These are phyloP conservation scores for Cadophora gregata DNA, from an alignment of 2,329 filamentous ascomycete species.

Conservation along the genomic window DNA sequence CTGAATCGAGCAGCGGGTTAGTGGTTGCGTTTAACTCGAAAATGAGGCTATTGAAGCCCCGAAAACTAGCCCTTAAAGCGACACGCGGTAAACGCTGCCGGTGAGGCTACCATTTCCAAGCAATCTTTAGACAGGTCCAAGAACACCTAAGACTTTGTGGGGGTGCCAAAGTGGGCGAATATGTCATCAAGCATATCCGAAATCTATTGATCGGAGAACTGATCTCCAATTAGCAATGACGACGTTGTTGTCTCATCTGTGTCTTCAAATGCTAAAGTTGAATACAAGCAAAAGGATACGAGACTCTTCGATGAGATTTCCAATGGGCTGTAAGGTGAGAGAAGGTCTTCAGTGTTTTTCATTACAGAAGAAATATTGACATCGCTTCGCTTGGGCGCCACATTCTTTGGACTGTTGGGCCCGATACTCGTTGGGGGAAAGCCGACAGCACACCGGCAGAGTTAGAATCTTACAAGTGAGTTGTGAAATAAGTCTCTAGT, in stretches of 20 bases:
- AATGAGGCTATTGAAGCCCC: neutral
- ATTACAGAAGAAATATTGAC: neutral
- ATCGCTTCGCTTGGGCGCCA: neutral
- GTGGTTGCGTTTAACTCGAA: neutral
- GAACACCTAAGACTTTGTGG: constrained; percentile 7
- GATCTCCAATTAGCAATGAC: neutral
- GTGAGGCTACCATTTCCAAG: neutral
- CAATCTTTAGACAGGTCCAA: neutral
- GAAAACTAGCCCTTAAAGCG: neutral
- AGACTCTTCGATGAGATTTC: neutral
- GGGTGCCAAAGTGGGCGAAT: neutral
- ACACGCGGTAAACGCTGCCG: neutral
- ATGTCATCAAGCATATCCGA: constrained; percentile 9
- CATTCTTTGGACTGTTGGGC: neutral
- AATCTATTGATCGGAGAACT: neutral
- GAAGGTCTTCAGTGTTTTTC: neutral
- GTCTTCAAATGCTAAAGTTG: neutral
- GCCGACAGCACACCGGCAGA: neutral
- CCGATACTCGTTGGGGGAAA: neutral
- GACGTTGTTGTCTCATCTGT: neutral
- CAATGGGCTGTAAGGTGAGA: neutral
- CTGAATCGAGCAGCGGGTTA: neutral
- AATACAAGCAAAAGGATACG: neutral
- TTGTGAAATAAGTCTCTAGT: neutral
- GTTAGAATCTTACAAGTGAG: neutral